Evolutionary conservation across 2,329 filamentous ascomycete species (phyloP).

Genomic region (Albophoma yamanashiensis): DNA sequence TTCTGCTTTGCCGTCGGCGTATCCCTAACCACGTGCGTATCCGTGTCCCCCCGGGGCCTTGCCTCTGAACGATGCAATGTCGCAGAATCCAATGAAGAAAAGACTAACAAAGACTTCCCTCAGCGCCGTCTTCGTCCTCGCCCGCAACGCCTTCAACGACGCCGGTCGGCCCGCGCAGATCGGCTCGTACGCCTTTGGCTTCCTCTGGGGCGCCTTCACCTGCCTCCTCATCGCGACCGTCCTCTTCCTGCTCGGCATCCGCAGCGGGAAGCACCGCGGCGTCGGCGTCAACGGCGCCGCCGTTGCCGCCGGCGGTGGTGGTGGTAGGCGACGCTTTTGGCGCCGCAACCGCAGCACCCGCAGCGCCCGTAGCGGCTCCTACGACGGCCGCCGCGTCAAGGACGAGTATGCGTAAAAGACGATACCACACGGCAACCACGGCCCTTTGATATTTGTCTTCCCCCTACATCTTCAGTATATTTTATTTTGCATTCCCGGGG

Average conservation of each 20-base stretch:
- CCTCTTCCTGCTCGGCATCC: conserved; percentile 55
- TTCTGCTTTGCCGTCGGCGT: conserved; percentile 59
- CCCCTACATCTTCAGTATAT: neutral
- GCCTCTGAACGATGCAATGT: neutral
- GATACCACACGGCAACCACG: neutral
- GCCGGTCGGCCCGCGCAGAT: conserved; percentile 47
- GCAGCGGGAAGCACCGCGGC: conserved; percentile 31
- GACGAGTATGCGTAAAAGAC: conserved; percentile 51
- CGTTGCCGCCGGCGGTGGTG: conserved; percentile 5
- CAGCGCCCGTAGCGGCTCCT: conserved; percentile 26
- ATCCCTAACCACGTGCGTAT: conserved; percentile 62
- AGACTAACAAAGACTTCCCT: neutral
- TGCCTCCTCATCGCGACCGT: conserved; percentile 55
- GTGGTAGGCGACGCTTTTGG: conserved; percentile 14
- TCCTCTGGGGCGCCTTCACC: conserved; percentile 63
- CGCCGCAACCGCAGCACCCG: conserved; percentile 22
- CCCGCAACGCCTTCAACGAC: conserved; percentile 52
- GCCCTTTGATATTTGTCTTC: too few species aligned
- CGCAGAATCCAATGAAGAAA: neutral
- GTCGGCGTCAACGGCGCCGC: conserved; percentile 14
- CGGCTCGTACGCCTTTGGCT: conserved; percentile 61
- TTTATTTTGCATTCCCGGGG: neutral
- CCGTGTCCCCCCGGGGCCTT: neutral
- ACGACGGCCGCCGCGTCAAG: conserved; percentile 50
- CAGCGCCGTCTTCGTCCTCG: conserved; percentile 53